Percentiles rank a stretch among this genome's conserved stretches.
Conservation (phyloP, 441 rosid genomes). For the Croton laevigatus region DNA sequence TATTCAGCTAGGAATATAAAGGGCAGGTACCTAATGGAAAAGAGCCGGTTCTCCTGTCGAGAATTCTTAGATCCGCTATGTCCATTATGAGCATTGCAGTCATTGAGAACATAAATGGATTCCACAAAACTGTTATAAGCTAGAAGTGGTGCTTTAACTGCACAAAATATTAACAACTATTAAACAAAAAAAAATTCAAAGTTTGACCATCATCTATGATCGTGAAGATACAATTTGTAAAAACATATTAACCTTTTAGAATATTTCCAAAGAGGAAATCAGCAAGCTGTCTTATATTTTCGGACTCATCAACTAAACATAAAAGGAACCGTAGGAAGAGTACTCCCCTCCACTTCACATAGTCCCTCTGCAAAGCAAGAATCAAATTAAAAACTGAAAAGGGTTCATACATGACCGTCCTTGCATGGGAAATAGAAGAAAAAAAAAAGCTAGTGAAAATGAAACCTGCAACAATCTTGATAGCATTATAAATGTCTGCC, state of each 20-base stretch:
- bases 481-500: slow-evolving; percentile 89
- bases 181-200: slow-evolving; percentile 26
- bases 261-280: slow-evolving; percentile 86
- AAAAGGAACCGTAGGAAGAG: slow-evolving; percentile 87
- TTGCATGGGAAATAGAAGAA: background rate
- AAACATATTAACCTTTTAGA: slow-evolving; percentile 59
- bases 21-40: slow-evolving; percentile 59
- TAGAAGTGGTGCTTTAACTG: slow-evolving; percentile 93
- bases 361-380: slow-evolving; percentile 67
- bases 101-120: slow-evolving; percentile 83
- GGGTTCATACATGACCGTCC: background rate
- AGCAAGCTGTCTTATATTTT: slow-evolving; percentile 81
- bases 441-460: background rate
- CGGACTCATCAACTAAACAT: slow-evolving; percentile 89
- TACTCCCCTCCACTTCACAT: slow-evolving; percentile 95
- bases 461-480: slow-evolving; percentile 88
- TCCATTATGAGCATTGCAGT: slow-evolving; percentile 63
- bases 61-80: slow-evolving; percentile 54
- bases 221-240: slow-evolving; percentile 7
- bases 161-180: slow-evolving; percentile 20
- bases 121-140: slow-evolving; percentile 98
- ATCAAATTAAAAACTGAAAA: slow-evolving; percentile 15
- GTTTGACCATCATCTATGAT: background rate
- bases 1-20: slow-evolving; percentile 6
- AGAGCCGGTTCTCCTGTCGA: slow-evolving; percentile 47